Evolutionary conservation across 768 basidiomycete genomes (phyloP), one percentile per base, ranked within the genome.

Genomic region (Naganishia onofrii): DNA sequence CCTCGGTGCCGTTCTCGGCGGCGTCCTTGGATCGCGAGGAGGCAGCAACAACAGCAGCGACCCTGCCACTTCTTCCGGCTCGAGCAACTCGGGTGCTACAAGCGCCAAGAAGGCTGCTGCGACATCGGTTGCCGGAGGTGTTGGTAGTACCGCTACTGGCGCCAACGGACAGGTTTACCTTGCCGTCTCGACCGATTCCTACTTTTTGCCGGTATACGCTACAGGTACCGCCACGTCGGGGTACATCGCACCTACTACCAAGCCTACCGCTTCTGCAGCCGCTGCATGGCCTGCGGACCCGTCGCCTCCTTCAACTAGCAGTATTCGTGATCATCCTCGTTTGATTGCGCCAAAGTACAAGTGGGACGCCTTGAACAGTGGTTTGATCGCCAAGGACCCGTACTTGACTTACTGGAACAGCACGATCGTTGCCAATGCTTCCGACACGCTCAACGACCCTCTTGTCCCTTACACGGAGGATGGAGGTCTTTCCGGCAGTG

Each of bases 331-430:
- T 76, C 90, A 94, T 71, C 96, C 96, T 29, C 90, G 91, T 53
- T 85, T 99, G 58, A 89, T 96, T 74, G 96, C 95, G 19, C 93
- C 95, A 28, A 75, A 85, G 12, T 93, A 93, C 85, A 93, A 92
- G 81, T 98, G 96, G 95, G 80, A 84, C 19, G 90, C 87, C 15
- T 87, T 99, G 29, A 87, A 89, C 5, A 77, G 78, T 28, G 74
- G 76, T 26, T 84, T 96, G 74, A 95, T 98, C 76, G 81, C 84
- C 66, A 86, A 83, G 65, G 92, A 98, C 78, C 87, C 91, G 3
- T 98, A 99, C 83, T 85, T 98, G 76, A 83, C 85, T 69, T 84
- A 82, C 70, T 98, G 95, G 95, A 96, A 99, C 80, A 84, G 85
- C 28, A 90, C 91, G 55, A 97, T 98, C 78, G 90, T 97, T 73